Conservation (phyloP, 164 flowering plant genomes). For the Nymphaea colorata region DNA sequence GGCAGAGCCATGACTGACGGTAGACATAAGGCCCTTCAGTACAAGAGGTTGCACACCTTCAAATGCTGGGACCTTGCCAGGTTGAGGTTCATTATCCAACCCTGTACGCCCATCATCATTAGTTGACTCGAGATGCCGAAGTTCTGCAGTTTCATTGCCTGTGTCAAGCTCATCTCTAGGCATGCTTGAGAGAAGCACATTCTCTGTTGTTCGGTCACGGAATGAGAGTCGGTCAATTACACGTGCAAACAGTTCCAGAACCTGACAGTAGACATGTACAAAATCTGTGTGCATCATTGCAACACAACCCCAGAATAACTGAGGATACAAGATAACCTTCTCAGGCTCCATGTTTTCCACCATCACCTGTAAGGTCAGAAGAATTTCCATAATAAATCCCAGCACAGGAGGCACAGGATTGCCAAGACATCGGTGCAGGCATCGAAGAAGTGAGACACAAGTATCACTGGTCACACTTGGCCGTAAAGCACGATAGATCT, state of each 20-base stretch:
- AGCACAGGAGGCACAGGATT: conserved; percentile 87
- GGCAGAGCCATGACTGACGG: conserved; percentile 77
- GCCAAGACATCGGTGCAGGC: conserved; percentile 84
- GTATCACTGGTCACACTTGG: conserved; percentile 94
- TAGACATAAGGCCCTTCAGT: conserved; percentile 90
- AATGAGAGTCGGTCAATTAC: conserved; percentile 85
- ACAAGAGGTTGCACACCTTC: conserved; percentile 99
- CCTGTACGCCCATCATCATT: conserved; percentile 13
- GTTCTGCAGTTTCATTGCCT: conserved; percentile 32
- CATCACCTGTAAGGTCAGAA: conserved; percentile 94
- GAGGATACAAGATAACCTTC: conserved; percentile 95
- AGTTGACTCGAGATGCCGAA: conserved; percentile 50
- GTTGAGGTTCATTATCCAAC: conserved; percentile 22
- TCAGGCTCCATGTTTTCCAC: conserved; percentile 98
- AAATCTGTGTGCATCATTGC: conserved; percentile 99
- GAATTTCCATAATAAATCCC: conserved; percentile 88
- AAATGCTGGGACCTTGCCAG: conserved; percentile 67
- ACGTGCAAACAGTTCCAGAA: conserved; percentile 85
- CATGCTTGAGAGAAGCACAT: conserved; percentile 97
- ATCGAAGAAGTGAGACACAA: conserved; percentile 85
- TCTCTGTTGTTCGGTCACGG: conserved; percentile 83
- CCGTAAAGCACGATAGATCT: conserved; percentile 87
- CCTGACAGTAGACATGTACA: conserved; percentile 94
- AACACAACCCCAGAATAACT: conserved; percentile 99
- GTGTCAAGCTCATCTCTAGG: conserved; percentile 83